phyloP scores from a whole-genome alignment of 371 early-diverging fungal species.

The Blakeslea trispora region DNA sequence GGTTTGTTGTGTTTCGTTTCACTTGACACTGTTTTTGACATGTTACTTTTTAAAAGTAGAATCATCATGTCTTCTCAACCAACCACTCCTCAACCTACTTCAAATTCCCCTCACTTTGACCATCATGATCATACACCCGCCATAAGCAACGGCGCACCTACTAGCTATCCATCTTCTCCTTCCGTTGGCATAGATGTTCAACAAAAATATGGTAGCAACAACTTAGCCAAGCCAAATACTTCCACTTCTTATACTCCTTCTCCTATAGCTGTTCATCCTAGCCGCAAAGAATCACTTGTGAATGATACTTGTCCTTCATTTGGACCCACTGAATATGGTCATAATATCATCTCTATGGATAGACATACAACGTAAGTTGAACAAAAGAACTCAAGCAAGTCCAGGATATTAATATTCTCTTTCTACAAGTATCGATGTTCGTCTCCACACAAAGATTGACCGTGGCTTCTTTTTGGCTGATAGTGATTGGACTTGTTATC shows the following conservation, averaged over 20 bases:
- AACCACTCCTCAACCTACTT: constrained; percentile 21
- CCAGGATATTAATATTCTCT: neutral
- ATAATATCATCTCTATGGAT: constrained; percentile 26
- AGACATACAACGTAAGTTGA: constrained; percentile 31
- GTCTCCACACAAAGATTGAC: constrained; percentile 65
- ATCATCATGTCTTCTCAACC: constrained; percentile 24
- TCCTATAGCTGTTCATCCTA: neutral
- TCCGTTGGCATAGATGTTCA: constrained; percentile 14
- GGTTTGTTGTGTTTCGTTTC: constrained; percentile 20
- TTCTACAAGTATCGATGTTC: constrained; percentile 42
- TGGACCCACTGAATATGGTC: constrained; percentile 27
- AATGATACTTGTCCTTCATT: constrained; percentile 29
- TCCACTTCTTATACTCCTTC: constrained; percentile 7
- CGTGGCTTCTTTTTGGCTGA: constrained; percentile 80
- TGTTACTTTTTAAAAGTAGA: constrained; percentile 5
- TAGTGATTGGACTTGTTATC: constrained; percentile 90
- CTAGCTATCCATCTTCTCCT: constrained; percentile 4
- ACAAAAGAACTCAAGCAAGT: no score
- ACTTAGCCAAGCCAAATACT: constrained; percentile 10
- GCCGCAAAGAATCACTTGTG: constrained; percentile 14
- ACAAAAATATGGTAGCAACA: constrained; percentile 17
- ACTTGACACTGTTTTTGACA: neutral
- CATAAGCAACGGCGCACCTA: constrained; percentile 1
- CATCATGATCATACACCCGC: neutral
- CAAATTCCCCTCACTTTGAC: constrained; percentile 1